Percentiles rank a stretch among this genome's conserved stretches.
These are phyloP conservation scores for Claviceps digitariae DNA, from an alignment of 2,329 filamentous ascomycete genomes.

Conservation along the genomic window DNA sequence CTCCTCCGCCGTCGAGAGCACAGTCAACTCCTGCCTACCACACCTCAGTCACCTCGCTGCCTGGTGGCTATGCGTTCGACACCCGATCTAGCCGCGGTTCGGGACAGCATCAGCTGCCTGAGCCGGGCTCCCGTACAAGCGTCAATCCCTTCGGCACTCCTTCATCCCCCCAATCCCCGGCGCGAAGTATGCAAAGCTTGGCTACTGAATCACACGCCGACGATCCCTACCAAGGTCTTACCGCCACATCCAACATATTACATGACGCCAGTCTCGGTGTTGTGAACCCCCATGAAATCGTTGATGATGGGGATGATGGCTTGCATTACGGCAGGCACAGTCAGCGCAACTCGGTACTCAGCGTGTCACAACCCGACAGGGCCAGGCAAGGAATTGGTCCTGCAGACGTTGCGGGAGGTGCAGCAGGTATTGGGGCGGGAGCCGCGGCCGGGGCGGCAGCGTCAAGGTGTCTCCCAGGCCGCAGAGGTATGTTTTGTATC, in stretches of 20 bases:
- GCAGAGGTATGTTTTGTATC: conserved; percentile 10
- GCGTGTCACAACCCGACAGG: conserved; percentile 33
- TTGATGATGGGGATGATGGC: conserved; percentile 80
- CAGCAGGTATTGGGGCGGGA: conserved; percentile 26
- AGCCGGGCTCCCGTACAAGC: conserved; percentile 30
- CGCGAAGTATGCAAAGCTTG: conserved; percentile 35
- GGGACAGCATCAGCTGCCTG: conserved; percentile 9
- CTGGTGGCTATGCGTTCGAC: conserved; percentile 10
- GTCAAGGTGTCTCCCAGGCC: conserved; percentile 14
- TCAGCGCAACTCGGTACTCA: conserved; percentile 45
- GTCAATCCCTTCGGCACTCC: conserved; percentile 25
- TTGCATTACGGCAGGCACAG: conserved; percentile 39
- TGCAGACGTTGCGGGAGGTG: conserved; percentile 33
- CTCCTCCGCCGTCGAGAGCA: conserved; percentile 23
- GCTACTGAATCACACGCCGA: conserved; percentile 39
- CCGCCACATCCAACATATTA: conserved; percentile 12
- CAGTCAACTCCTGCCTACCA: conserved; percentile 12
- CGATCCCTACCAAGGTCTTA: conserved; percentile 48
- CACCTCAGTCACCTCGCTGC: conserved; percentile 8
- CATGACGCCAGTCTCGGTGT: conserved; percentile 38
- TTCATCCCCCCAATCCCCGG: conserved; percentile 26
- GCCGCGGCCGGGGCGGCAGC: conserved; percentile 25
- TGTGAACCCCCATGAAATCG: conserved; percentile 67
- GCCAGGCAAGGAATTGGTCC: conserved; percentile 12
- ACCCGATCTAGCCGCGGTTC: neutral